Evolutionary conservation across 352 stramenopile species (phyloP), one percentile per base, ranked within the genome.

Genomic region (Plasmopara halstedii): DNA sequence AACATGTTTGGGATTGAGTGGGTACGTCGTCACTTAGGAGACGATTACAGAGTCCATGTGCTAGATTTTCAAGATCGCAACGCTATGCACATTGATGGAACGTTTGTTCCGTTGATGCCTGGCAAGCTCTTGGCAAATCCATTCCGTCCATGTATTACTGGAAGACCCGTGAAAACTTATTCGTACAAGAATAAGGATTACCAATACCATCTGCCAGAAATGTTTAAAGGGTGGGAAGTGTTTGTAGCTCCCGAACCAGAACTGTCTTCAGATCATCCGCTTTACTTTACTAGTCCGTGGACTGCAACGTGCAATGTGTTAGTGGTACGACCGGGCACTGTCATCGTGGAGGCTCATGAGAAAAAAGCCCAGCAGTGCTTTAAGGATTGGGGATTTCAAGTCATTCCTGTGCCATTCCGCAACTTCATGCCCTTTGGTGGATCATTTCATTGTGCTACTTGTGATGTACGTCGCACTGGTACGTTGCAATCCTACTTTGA

Each of bases 161-260:
- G 84, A 4, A 67, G 73, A 10, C 77, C 75, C 3, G 77, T 91
- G 46, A 91, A 91, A 53, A 88, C 75, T 27, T 95, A 91, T 64
- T 73, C 73, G 55, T 95, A 94, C 69, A 85, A 93, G 69, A 82
- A 85, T 58, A 85, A 87, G 60, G 55, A 83, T 15, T 92, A 90
- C 62, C 64, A 94, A 61, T 95, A 95, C 68, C 59, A 66, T 18
- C 58, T 95, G 36, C 84, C 84, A 4, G 79, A 92, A 42, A 94
- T 95, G 84, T 95, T 95, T 62, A 93, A 94, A 58, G 82, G 80
- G 33, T 95, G 84, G 84, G 84, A 95, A 20, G 75, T 94, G 35
- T 92, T 95, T 38, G 72, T 95, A 20, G 84, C 84, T 3, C 75
- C 84, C 2, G 79, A 89, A 54, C 84, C 84, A 1, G 75, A 90